Evolutionary conservation across 192 early-diverging fungal species (phyloP), one percentile per base, ranked within the genome.

Genomic region (Allomyces macrogynus): DNA sequence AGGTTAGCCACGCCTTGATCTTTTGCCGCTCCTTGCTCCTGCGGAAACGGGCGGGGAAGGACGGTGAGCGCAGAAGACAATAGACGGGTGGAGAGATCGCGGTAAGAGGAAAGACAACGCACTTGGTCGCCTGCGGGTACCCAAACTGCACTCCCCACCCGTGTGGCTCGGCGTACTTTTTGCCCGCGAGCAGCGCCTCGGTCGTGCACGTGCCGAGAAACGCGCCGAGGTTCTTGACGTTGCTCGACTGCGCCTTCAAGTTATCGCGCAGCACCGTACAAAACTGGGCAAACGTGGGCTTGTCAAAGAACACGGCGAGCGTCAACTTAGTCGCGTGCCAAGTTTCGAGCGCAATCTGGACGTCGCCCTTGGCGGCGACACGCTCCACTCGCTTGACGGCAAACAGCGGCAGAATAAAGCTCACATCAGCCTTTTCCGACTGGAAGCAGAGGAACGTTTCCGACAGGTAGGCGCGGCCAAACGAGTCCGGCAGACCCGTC

Each of bases 301-400:
- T 84, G 24, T 81, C 81, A 43, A 81, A 74, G 61, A 86, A 78
- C 5, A 97, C 76, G 62, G 87, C 84, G 67, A 99, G 91, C 18
- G 86, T 74, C n/a, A 95, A 72, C 60, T 82, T 82, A 76, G 91
- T 87, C 71, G 91, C 82, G 71, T 99, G 94, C 84, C 92, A 91
- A 12, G 88, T 87, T 1, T 89, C 86, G 60, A 99, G 86, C 1
- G 85, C 79, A 44, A 99, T 78, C 61, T 87, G 84, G 25, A 77
- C 80, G 69, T 76, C 71, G 1, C 80, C 76, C 22, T 77, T 73
- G n/a, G 80, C 74, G 68, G 85, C 89, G 63, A 90, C 72, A 20
- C 89, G 78, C 73, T 99, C 96, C 12, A 99, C 93, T 8, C 90
- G 81, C 63, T 89, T 87, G 63, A 99, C 83, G 3, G 90, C 90